Evolutionary conservation across 306 rosid genomes (phyloP).

Genomic region (Inga oerstediana): DNA sequence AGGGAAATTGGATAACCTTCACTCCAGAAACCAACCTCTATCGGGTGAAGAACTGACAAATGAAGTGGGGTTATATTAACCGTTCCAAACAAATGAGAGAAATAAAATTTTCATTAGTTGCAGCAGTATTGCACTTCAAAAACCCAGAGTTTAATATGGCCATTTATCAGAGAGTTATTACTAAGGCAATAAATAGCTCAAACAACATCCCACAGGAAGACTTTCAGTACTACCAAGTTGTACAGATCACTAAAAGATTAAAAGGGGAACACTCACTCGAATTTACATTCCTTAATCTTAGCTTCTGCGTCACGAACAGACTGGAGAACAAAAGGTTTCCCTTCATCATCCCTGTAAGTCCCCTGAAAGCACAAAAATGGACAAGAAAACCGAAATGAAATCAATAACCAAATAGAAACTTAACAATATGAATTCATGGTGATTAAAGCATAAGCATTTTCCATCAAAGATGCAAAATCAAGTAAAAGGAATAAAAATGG

Average conservation of each 20-base stretch:
- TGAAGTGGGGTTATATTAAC: too few species aligned
- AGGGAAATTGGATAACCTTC: background rate
- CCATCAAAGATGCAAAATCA: background rate
- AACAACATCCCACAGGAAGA: background rate
- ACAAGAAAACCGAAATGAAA: background rate
- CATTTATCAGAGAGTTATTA: background rate
- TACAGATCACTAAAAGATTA: background rate
- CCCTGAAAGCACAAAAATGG: slow-evolving; percentile 49
- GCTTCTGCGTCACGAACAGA: slow-evolving; percentile 76
- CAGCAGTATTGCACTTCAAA: background rate
- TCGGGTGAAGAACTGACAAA: too few species aligned
- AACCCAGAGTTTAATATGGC: background rate
- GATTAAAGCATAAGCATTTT: too few species aligned
- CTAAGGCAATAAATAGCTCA: background rate
- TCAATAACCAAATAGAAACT: background rate
- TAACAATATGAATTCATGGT: background rate
- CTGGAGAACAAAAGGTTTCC: slow-evolving; percentile 77
- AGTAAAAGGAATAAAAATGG: background rate
- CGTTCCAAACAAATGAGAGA: background rate
- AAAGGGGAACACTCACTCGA: slow-evolving; percentile 46
- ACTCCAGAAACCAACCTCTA: background rate
- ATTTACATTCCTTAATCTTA: slow-evolving; percentile 54
- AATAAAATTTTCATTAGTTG: background rate
- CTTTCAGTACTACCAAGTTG: slow-evolving; percentile 4
- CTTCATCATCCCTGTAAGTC: slow-evolving; percentile 77